Evolutionary conservation across 2,329 filamentous ascomycete genomes (phyloP).

Genomic region (Sordariomycetes sp.): DNA sequence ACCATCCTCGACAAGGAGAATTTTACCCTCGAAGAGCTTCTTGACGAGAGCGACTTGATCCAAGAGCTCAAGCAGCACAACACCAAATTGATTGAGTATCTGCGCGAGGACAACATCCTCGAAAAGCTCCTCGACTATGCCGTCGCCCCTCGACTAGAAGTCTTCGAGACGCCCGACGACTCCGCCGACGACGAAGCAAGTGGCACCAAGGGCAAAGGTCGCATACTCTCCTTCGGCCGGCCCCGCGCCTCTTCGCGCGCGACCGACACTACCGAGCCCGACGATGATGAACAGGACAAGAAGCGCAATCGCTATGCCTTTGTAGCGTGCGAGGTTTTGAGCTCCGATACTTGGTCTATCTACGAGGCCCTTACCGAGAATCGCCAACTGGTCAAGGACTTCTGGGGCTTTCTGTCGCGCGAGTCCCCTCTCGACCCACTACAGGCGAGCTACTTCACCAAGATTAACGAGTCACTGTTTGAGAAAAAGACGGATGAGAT

Average conservation of each 20-base stretch:
- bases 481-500: slow-evolving; percentile 98
- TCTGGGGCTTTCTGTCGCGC: slow-evolving; percentile 84
- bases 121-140: slow-evolving; percentile 86
- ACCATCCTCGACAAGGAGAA: slow-evolving; percentile 94
- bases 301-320: slow-evolving; percentile 90
- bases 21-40: slow-evolving; percentile 88
- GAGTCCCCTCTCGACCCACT: slow-evolving; percentile 83
- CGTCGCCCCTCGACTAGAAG: slow-evolving; percentile 63
- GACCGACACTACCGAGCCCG: slow-evolving; percentile 35
- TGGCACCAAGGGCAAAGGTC: slow-evolving; percentile 36
- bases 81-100: slow-evolving; percentile 91
- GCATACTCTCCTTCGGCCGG: slow-evolving; percentile 37
- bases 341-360: slow-evolving; percentile 95
- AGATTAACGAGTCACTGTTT: slow-evolving; percentile 94
- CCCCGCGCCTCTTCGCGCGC: slow-evolving; percentile 44
- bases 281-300: slow-evolving; percentile 75
- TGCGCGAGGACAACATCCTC: slow-evolving; percentile 79
- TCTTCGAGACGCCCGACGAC: slow-evolving; percentile 40
- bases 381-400: slow-evolving; percentile 65
- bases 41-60: slow-evolving; percentile 92
- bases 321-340: slow-evolving; percentile 84
- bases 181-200: slow-evolving; percentile 40
- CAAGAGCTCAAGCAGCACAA: slow-evolving; percentile 98
- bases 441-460: slow-evolving; percentile 96
- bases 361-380: slow-evolving; percentile 87